Conservation (phyloP, 768 basidiomycete genomes). For the Psilocybe azurescens region DNA sequence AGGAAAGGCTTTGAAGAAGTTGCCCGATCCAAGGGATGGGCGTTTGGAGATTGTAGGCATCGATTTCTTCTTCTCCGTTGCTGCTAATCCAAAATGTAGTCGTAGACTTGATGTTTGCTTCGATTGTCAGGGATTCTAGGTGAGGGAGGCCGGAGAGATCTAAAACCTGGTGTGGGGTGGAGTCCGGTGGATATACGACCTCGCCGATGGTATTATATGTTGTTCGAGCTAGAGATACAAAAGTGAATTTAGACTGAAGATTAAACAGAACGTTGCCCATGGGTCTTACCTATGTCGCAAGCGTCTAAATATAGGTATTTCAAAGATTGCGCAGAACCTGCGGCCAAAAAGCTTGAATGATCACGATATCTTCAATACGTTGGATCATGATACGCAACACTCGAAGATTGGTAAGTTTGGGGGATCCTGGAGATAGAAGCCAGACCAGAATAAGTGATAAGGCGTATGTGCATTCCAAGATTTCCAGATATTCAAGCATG, state of each 20-base stretch:
- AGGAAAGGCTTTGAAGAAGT: background rate
- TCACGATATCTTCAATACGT: background rate
- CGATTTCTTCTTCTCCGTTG: slow-evolving; percentile 9
- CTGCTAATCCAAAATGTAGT: slow-evolving; percentile 13
- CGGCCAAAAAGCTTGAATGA: background rate
- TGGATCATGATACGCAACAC: background rate
- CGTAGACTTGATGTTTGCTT: background rate
- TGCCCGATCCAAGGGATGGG: slow-evolving; percentile 15
- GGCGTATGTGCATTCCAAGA: background rate
- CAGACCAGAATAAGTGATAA: background rate
- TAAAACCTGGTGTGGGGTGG: background rate
- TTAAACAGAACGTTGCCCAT: background rate
- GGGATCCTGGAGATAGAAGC: background rate
- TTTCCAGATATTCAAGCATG: background rate
- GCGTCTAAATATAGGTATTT: background rate
- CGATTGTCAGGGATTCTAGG: slow-evolving; percentile 7
- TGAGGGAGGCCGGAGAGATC: slow-evolving; percentile 4
- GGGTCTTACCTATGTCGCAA: background rate
- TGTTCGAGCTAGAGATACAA: background rate
- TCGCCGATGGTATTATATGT: background rate
- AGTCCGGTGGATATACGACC: background rate
- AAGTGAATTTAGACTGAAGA: background rate
- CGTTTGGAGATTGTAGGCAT: slow-evolving; percentile 4
- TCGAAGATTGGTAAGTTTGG: background rate
- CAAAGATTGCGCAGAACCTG: background rate